A percentile compares a stretch with the other conserved stretches of the same genome.
These are phyloP conservation scores for Telfairia occidentalis DNA, from an alignment of 331 rosid species.

Conservation along the genomic window DNA sequence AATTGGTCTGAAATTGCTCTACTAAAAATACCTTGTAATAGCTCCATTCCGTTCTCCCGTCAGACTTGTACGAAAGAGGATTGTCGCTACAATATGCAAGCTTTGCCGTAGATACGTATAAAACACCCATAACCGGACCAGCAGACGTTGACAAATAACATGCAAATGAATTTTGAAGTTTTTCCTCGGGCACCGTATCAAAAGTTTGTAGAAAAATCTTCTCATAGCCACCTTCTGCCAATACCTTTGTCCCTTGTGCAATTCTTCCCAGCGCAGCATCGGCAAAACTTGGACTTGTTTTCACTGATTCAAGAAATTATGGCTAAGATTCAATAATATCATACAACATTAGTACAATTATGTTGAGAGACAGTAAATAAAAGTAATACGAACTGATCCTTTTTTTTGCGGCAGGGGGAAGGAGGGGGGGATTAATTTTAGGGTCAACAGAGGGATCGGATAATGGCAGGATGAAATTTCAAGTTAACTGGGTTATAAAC, in stretches of 20 bases:
- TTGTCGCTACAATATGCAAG: conserved; percentile 79
- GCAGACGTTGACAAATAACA: conserved; percentile 89
- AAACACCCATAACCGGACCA: conserved; percentile 85
- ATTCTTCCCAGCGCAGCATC: conserved; percentile 97
- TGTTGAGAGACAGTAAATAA: neutral
- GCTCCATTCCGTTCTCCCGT: conserved; percentile 67
- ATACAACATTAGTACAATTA: neutral
- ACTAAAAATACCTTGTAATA: conserved; percentile 68
- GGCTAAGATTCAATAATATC: neutral
- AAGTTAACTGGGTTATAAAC: neutral
- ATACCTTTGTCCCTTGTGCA: conserved; percentile 88
- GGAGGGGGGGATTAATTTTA: too few species aligned
- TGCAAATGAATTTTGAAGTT: conserved; percentile 71
- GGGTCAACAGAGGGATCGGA: neutral
- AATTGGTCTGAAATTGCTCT: neutral
- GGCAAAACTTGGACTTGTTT: conserved; percentile 75
- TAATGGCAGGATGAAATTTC: neutral
- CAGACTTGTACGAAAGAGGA: conserved; percentile 64
- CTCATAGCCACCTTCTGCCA: conserved; percentile 90
- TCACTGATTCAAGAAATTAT: conserved; percentile 35
- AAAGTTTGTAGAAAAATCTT: conserved; percentile 65
- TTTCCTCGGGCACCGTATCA: conserved; percentile 65
- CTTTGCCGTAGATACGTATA: conserved; percentile 64
- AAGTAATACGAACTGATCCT: neutral
- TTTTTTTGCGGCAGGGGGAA: neutral